Evolutionary conservation across 2,329 filamentous ascomycete species (phyloP).

Genomic region (Aspergillus hortae): DNA sequence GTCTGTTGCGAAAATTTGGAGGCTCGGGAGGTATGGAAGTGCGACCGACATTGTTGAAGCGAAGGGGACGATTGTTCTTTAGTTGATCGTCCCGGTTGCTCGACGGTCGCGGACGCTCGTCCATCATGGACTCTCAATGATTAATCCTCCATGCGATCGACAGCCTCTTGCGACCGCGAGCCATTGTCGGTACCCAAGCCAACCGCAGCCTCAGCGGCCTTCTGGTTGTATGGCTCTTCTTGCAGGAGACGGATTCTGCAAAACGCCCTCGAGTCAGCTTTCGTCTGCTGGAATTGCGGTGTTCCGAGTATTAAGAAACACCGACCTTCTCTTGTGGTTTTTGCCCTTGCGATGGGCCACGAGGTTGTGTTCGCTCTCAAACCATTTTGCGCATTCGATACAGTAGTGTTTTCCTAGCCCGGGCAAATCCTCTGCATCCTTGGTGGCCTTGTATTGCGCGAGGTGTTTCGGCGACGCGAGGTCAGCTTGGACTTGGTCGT

Average conservation of each 20-base stretch:
- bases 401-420: constrained; percentile 85
- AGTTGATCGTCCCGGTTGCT: neutral
- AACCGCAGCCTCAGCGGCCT: constrained; percentile 76
- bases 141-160: constrained; percentile 43
- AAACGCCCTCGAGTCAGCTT: constrained; percentile 8
- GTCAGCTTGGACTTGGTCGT: constrained; percentile 89
- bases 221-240: constrained; percentile 82
- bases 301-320: constrained; percentile 4
- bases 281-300: neutral
- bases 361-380: constrained; percentile 77
- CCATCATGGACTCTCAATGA: neutral
- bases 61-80: too few species aligned
- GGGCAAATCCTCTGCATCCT: constrained; percentile 81
- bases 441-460: constrained; percentile 70
- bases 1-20: constrained; percentile 3
- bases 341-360: constrained; percentile 77
- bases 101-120: neutral
- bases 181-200: constrained; percentile 71
- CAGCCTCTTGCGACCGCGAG: constrained; percentile 32
- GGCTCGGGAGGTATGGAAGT: neutral
- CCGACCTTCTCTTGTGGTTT: constrained; percentile 83
- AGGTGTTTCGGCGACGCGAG: constrained; percentile 76
- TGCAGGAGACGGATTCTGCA: constrained; percentile 72
- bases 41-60: neutral
- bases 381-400: constrained; percentile 92